Evolutionary conservation across 2,329 filamentous ascomycete genomes (phyloP).

Genomic region (Sclerotiophoma versabilis): DNA sequence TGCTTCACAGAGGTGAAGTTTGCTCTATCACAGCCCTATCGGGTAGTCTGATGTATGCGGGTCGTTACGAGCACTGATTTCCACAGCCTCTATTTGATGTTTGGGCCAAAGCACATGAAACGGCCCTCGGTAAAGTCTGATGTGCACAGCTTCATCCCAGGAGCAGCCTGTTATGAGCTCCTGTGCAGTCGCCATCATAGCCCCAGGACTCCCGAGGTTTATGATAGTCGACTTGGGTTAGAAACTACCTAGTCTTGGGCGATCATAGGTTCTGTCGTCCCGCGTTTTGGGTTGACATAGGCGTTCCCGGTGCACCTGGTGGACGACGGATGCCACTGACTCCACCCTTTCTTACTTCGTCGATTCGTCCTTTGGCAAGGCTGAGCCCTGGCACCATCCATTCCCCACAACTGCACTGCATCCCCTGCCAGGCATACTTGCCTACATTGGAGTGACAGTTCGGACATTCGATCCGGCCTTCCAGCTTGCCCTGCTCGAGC

Average conservation of each 20-base stretch:
- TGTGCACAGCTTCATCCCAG: not conserved
- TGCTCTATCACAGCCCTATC: not conserved
- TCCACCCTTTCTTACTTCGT: constrained; percentile 63
- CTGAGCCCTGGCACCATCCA: constrained; percentile 94
- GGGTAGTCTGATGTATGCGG: constrained; percentile 3
- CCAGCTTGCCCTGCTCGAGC: constrained; percentile 82
- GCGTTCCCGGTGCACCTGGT: constrained; percentile 30
- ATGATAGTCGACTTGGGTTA: not conserved
- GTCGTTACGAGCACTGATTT: not conserved
- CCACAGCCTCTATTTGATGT: not conserved
- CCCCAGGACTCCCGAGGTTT: not conserved
- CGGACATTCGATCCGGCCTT: constrained; percentile 85
- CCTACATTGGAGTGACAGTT: constrained; percentile 86
- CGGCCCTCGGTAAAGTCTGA: not conserved
- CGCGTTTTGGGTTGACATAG: not conserved
- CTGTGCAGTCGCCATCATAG: not conserved
- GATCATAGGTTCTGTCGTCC: constrained; percentile 14
- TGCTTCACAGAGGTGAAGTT: not conserved
- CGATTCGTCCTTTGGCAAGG: constrained; percentile 80
- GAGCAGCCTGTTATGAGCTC: not conserved
- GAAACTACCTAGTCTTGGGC: not conserved
- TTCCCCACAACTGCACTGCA: constrained; percentile 86
- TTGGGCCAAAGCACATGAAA: not conserved
- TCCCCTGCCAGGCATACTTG: constrained; percentile 94
- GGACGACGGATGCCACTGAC: constrained; percentile 44